phyloP scores from a whole-genome alignment of 805 yeast genomes.

The Wickerhamiella occidentalis region DNA sequence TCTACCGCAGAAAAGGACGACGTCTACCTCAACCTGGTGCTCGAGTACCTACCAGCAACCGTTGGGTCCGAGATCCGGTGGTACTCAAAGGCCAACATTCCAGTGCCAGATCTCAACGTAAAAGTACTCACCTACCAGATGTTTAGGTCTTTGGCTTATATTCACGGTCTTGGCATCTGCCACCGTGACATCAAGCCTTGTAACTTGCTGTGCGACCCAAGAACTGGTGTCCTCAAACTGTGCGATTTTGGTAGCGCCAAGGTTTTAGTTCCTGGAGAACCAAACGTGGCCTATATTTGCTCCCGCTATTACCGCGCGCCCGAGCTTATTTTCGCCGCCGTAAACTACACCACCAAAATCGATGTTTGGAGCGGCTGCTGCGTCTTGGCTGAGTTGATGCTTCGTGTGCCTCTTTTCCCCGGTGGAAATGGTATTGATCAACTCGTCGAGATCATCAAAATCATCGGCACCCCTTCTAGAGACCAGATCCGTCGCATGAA shows the following conservation, averaged over 20 bases:
- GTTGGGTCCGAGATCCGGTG: conserved; percentile 81
- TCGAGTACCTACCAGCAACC: conserved; percentile 94
- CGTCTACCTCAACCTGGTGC: conserved; percentile 73
- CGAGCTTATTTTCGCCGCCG: conserved; percentile 92
- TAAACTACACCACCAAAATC: conserved; percentile 90
- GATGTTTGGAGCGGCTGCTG: conserved; percentile 98
- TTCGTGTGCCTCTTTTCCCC: conserved; percentile 95
- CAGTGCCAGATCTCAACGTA: conserved; percentile 84
- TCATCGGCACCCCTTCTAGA: conserved; percentile 86
- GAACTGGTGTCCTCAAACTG: conserved; percentile 69
- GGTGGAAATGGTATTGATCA: conserved; percentile 98
- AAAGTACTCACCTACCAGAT: conserved; percentile 79
- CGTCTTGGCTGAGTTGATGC: conserved; percentile 90
- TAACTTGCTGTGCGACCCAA: conserved; percentile 76
- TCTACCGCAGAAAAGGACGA: conserved; percentile 64
- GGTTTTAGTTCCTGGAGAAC: conserved; percentile 76
- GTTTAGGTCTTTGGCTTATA: conserved; percentile 63
- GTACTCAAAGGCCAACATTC: conserved; percentile 39
- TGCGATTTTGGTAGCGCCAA: conserved; percentile 98
- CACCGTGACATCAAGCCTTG: conserved; percentile 92
- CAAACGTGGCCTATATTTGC: conserved; percentile 92
- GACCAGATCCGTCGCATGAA: conserved; percentile 92
- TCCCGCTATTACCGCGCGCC: conserved; percentile 96
- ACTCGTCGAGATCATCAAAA: conserved; percentile 89
- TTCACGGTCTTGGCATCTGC: conserved; percentile 60